phyloP scores from a whole-genome alignment of 2,329 filamentous ascomycete species.

The Cladophialophora immunda region DNA sequence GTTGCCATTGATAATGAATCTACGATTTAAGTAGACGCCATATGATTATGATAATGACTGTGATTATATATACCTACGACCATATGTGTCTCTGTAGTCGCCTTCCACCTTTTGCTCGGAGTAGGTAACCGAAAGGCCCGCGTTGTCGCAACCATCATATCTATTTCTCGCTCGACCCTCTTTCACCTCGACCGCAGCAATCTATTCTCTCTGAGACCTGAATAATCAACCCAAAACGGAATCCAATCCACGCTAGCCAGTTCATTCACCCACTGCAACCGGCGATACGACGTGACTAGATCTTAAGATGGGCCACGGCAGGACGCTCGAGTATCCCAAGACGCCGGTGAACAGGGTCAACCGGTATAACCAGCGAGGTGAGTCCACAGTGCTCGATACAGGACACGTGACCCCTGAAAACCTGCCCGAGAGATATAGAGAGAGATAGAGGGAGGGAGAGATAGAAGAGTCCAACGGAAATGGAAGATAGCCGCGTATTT shows the following conservation, averaged over 20 bases:
- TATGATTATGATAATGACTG: neutral
- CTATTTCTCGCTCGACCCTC: too few relatives aligned
- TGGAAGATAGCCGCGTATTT: too few relatives aligned
- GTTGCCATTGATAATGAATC: conserved; percentile 1
- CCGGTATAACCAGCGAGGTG: conserved; percentile 71
- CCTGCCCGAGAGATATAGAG: neutral
- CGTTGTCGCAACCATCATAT: too few relatives aligned
- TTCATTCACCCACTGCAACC: too few relatives aligned
- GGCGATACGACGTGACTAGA: too few relatives aligned
- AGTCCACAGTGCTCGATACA: conserved; percentile 20
- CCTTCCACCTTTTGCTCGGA: neutral
- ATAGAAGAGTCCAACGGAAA: too few relatives aligned
- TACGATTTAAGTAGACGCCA: neutral
- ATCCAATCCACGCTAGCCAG: too few relatives aligned
- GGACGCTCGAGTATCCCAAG: conserved; percentile 65
- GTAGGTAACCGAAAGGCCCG: neutral
- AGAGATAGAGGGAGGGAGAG: neutral
- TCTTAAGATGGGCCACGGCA: conserved; percentile 40
- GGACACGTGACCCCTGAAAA: too few relatives aligned
- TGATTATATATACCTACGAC: neutral
- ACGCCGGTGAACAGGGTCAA: conserved; percentile 71
- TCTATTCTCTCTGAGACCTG: too few relatives aligned
- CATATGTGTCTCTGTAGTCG: neutral
- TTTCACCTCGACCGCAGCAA: too few relatives aligned
- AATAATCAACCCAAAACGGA: too few relatives aligned